Base-by-base conservation (phyloP, 345 rosid genomes). In the Linum tenue region DNA sequence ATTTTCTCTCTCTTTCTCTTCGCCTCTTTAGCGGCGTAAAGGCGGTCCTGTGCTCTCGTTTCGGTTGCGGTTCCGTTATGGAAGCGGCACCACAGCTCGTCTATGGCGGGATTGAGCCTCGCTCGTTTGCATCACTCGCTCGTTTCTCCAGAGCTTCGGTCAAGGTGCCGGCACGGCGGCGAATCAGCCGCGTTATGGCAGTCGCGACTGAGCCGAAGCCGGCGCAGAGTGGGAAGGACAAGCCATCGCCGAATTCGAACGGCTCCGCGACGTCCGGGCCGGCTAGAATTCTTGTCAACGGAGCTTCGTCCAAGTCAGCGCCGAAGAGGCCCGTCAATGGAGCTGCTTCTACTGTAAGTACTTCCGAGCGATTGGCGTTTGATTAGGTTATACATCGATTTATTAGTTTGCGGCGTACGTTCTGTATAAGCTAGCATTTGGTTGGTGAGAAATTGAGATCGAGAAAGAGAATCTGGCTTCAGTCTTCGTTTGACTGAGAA, bases 181-280 rank as follows among this genome's bases (percentile, higher is more conserved):
- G 75, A 39, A 17, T 22, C 7, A 62, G 58, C 58, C 79, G 70
- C 41, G 79, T 85, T 51, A 62, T 78, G 37, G 91, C 97, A 42
- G 81, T 90, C 55, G 87, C 96, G 12, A 75, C 94, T 58, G 91
- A 90, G 31, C 86, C 96, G 15, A 90, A 86, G 70, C 89, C 95
- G 31, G 51, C 81, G 3, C 81, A 69, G 63, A 73, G 80, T 11
- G 70, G 69, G 6, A 72, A 79, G n/a, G 57, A 76, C 8, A 70
- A 72, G 66, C 65, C 91, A 15, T 62, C 61, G 1, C 51, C 63
- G 12, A 37, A 17, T 31, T 51, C 61, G 63, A 66, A 22, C 31
- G 86, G 84, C 64, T 74, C 87, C 40, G 72, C 84, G 15, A 68
- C 67, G 43, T 64, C 84, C 4, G 62, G 63, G 37, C 56, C 63